A percentile compares a stretch with the other conserved stretches of the same genome.
Conservation (phyloP, 345 rosid genomes). For the Hirschfeldia incana region DNA sequence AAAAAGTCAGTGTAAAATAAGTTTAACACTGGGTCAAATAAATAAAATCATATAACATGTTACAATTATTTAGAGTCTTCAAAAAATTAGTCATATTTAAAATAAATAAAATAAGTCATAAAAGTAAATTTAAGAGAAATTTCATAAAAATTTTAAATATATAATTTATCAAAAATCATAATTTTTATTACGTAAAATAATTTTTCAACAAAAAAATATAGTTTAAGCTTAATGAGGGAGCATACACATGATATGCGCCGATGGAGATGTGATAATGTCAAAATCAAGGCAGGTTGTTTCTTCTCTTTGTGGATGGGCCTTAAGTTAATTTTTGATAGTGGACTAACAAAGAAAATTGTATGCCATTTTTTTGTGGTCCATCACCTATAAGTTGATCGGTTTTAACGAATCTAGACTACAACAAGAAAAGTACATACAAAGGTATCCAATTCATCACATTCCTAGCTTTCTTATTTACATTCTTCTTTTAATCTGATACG, state of each 20-base stretch:
- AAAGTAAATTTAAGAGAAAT: too few species aligned
- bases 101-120: too few species aligned
- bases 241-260: conserved; percentile 5
- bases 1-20: too few species aligned
- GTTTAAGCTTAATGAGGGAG: neutral
- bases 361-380: conserved; percentile 11
- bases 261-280: conserved; percentile 7
- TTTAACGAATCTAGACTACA: neutral
- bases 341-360: neutral
- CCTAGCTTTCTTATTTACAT: neutral
- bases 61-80: too few species aligned
- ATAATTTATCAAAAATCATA: too few species aligned
- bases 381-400: neutral
- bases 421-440: conserved; percentile 9
- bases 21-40: too few species aligned
- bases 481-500: neutral
- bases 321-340: neutral
- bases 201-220: too few species aligned
- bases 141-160: too few species aligned
- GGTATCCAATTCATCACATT: neutral
- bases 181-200: too few species aligned
- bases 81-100: too few species aligned
- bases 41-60: too few species aligned
- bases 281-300: conserved; percentile 22
- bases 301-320: neutral